These are phyloP conservation scores for Jimgerdemannia lactiflua DNA, from an alignment of 192 early-diverging fungal genomes.

Conservation along the genomic window DNA sequence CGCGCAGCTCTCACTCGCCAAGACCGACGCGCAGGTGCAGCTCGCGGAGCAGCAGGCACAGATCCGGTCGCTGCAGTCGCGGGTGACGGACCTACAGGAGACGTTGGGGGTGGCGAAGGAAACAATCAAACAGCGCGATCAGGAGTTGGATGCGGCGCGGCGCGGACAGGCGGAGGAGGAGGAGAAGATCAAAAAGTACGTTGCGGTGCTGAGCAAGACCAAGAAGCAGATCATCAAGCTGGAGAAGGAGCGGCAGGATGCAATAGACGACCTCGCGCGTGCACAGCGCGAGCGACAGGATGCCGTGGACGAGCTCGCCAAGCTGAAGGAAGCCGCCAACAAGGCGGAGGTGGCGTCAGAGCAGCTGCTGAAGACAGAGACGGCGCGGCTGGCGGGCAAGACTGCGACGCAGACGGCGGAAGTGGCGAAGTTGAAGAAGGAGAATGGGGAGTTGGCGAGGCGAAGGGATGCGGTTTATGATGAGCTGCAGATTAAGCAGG, in stretches of 20 bases:
- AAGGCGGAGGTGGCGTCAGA: constrained; percentile 17
- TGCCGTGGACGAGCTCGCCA: constrained; percentile 7
- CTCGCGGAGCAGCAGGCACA: constrained; percentile 35
- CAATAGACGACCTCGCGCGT: constrained; percentile 35
- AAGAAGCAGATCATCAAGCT: constrained; percentile 50
- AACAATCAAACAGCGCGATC: constrained; percentile 45
- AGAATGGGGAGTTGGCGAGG: constrained; percentile 41
- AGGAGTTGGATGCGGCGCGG: constrained; percentile 13
- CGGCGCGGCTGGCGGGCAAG: constrained; percentile 30
- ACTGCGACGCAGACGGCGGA: constrained; percentile 21
- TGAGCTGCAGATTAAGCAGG: constrained; percentile 55
- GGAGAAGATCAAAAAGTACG: constrained; percentile 45
- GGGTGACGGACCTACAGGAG: constrained; percentile 43
- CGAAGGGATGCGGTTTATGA: constrained; percentile 49
- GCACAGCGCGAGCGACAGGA: constrained; percentile 9
- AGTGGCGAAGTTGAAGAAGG: constrained; percentile 35
- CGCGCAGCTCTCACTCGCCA: constrained; percentile 22
- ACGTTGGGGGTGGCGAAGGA: constrained; percentile 42
- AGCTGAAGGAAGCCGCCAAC: constrained; percentile 13
- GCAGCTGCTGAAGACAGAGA: constrained; percentile 27
- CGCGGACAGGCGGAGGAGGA: constrained; percentile 39
- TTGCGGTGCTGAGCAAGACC: constrained; percentile 37
- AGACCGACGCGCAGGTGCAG: constrained; percentile 38
- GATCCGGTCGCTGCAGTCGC: constrained; percentile 21
- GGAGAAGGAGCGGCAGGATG: constrained; percentile 48